These are phyloP conservation scores for Leccinum griseonigrum DNA, from an alignment of 1,284 basidiomycete genomes.

Conservation along the genomic window DNA sequence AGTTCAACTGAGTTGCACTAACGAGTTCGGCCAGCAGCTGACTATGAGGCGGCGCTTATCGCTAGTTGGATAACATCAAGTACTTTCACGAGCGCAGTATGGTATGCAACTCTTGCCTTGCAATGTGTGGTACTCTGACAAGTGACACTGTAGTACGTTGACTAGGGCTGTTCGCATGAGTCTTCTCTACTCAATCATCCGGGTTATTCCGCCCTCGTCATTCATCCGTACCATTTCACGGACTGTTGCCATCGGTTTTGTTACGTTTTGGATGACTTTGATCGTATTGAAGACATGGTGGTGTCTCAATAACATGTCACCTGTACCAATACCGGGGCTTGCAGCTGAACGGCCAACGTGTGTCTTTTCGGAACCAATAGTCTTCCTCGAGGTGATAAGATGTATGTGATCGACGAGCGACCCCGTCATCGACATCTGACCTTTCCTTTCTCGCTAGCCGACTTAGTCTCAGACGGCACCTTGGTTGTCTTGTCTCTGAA, in stretches of 20 bases:
- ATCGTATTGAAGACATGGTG: not conserved
- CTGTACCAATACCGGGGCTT: not conserved
- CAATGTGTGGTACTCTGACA: not conserved
- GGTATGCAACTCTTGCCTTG: not conserved
- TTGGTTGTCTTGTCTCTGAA: not conserved
- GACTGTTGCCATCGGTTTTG: not conserved
- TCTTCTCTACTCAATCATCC: not conserved
- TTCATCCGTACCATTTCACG: not conserved
- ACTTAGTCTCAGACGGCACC: not conserved
- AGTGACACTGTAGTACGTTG: not conserved
- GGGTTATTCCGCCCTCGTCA: not conserved
- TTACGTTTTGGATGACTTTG: not conserved
- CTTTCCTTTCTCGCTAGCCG: not conserved
- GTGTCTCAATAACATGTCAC: not conserved
- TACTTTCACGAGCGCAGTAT: not conserved
- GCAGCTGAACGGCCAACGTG: not conserved
- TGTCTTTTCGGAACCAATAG: not conserved
- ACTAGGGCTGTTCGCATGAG: not conserved
- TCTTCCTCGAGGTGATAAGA: not conserved
- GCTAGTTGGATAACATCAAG: not conserved
- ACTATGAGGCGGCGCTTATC: not conserved
- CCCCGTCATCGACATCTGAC: not conserved
- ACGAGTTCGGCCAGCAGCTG: not conserved
- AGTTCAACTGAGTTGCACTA: not conserved
- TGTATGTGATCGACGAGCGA: not conserved